phyloP scores from a whole-genome alignment of 1,139 yeast genomes.

The Saccharomycopsis phalli region DNA sequence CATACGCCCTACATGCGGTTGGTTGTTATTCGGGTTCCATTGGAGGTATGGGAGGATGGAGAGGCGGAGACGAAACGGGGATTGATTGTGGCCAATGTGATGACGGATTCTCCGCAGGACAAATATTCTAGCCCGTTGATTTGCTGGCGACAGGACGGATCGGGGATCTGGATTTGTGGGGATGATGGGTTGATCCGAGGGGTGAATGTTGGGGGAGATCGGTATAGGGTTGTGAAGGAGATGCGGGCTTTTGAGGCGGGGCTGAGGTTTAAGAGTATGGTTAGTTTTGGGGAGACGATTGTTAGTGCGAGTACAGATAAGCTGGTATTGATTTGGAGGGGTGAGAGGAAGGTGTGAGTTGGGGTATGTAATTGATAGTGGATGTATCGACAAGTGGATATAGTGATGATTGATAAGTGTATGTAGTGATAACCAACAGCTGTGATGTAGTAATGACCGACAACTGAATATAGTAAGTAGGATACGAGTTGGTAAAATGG shows the following conservation, averaged over 20 bases:
- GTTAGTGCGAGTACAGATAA: not conserved
- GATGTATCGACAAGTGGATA: too few species aligned
- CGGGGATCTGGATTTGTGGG: conserved; percentile 60
- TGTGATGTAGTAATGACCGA: too few species aligned
- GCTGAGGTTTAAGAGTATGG: conserved; percentile 5
- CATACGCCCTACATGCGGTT: conserved; percentile 71
- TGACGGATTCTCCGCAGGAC: conserved; percentile 62
- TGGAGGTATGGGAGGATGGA: too few species aligned
- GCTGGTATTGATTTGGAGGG: not conserved
- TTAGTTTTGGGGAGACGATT: not conserved
- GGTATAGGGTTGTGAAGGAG: conserved; percentile 1
- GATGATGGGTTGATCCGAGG: conserved; percentile 65
- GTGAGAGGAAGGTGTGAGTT: too few species aligned
- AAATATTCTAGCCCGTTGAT: conserved; percentile 52
- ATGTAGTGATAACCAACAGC: too few species aligned
- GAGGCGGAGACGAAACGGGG: conserved; percentile 27
- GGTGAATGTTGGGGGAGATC: conserved; percentile 32
- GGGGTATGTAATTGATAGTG: too few species aligned
- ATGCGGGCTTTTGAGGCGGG: not conserved
- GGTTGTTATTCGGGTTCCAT: conserved; percentile 41
- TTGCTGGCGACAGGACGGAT: conserved; percentile 30
- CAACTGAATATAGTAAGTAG: too few species aligned
- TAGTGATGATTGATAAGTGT: too few species aligned
- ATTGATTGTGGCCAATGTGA: conserved; percentile 46
- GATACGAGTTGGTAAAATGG: too few species aligned